These are phyloP conservation scores for Euphorbia celastroides DNA, from an alignment of 441 rosid species.

Conservation along the genomic window DNA sequence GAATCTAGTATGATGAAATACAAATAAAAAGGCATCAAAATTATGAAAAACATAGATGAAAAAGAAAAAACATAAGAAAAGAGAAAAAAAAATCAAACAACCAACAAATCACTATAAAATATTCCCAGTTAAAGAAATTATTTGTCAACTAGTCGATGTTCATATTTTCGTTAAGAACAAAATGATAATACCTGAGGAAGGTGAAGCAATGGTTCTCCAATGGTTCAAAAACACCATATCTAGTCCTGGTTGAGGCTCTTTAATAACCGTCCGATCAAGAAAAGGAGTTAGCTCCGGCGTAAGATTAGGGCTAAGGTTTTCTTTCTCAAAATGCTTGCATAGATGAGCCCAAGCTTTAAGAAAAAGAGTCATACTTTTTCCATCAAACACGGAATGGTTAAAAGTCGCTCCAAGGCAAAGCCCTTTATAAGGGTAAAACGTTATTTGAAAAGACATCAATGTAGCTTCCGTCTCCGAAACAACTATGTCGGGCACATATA, in stretches of 20 bases:
- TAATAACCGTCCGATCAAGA: conserved; percentile 6
- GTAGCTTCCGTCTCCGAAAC: neutral
- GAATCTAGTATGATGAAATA: too few species aligned
- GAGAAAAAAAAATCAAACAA: too few species aligned
- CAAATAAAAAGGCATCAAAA: too few species aligned
- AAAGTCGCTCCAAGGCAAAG: conserved; percentile 2
- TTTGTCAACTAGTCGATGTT: too few species aligned
- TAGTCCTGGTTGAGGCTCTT: conserved; percentile 4
- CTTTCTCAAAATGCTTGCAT: neutral
- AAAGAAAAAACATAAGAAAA: too few species aligned
- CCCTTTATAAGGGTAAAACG: conserved; percentile 18
- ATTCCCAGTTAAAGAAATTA: too few species aligned
- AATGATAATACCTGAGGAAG: neutral
- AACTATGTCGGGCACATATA: conserved; percentile 10
- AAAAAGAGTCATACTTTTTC: conserved; percentile 5
- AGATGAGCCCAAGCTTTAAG: conserved; percentile 23
- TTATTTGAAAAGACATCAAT: conserved; percentile 13
- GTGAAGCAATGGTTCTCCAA: neutral
- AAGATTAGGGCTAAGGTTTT: neutral
- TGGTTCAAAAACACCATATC: neutral
- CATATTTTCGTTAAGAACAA: too few species aligned
- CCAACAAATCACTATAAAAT: too few species aligned
- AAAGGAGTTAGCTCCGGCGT: conserved; percentile 15
- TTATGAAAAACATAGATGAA: too few species aligned
- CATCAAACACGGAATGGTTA: conserved; percentile 19